Conservation (phyloP, 2,329 filamentous ascomycete genomes). For the Epichloe coenophiala region DNA sequence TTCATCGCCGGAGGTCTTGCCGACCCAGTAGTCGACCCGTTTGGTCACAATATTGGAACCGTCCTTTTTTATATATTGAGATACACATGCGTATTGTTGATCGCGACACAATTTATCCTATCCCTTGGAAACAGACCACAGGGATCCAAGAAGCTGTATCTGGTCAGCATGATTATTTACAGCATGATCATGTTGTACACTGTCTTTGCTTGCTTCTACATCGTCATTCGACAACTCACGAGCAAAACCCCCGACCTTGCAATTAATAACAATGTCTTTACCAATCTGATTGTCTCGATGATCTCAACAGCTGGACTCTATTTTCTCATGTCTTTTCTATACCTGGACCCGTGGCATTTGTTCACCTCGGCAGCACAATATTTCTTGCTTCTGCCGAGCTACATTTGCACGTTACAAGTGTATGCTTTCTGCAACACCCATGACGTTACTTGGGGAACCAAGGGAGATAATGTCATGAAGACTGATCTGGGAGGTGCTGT, state of each 20-base stretch:
- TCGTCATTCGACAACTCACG: constrained; percentile 70
- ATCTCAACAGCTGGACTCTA: constrained; percentile 84
- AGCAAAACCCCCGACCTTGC: constrained; percentile 31
- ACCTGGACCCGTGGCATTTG: constrained; percentile 98
- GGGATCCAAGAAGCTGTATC: constrained; percentile 82
- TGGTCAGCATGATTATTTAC: constrained; percentile 81
- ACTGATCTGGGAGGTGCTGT: constrained; percentile 84
- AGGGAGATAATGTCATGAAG: constrained; percentile 86
- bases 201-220: constrained; percentile 76
- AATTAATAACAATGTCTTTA: constrained; percentile 81
- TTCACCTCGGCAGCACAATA: constrained; percentile 86
- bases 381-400: constrained; percentile 79
- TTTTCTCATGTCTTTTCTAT: constrained; percentile 91
- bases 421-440: constrained; percentile 99
- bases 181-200: constrained; percentile 92
- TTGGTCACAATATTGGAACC: constrained; percentile 72
- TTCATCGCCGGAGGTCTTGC: constrained; percentile 87
- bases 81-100: constrained; percentile 76
- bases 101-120: constrained; percentile 89
- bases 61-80: constrained; percentile 83
- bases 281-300: constrained; percentile 85
- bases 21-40: constrained; percentile 71
- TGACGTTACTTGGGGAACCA: constrained; percentile 97
- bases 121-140: constrained; percentile 94
- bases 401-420: constrained; percentile 94